phyloP scores from a whole-genome alignment of 108 stramenopile genomes.

The Skeletonema grethae region DNA sequence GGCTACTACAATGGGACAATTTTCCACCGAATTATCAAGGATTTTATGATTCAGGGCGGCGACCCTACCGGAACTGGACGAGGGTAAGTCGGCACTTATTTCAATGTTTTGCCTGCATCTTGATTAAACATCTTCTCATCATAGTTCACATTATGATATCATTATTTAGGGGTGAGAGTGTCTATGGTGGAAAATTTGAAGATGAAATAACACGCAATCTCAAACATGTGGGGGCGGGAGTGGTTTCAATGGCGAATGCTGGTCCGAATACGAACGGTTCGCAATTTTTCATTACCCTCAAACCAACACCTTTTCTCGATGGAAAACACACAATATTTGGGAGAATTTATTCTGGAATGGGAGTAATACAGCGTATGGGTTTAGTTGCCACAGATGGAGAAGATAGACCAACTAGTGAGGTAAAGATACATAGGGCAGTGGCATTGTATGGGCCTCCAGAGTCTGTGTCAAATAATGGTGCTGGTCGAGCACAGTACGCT shows the following conservation, averaged over 20 bases:
- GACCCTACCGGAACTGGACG: conserved; percentile 93
- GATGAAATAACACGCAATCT: conserved; percentile 93
- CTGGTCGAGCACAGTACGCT: neutral
- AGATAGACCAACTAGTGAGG: conserved; percentile 79
- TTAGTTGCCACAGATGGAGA: conserved; percentile 87
- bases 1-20: conserved; percentile 94
- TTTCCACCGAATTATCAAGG: conserved; percentile 94
- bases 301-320: conserved; percentile 91
- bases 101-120: conserved; percentile 9
- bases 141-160: conserved; percentile 92
- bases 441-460: conserved; percentile 38
- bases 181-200: conserved; percentile 81
- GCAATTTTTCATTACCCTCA: conserved; percentile 84
- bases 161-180: conserved; percentile 87
- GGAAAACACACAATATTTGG: conserved; percentile 88
- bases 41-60: conserved; percentile 96
- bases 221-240: conserved; percentile 89
- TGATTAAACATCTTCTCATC: conserved; percentile 93
- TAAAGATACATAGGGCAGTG: conserved; percentile 55
- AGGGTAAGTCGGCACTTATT: conserved; percentile 54
- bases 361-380: conserved; percentile 91
- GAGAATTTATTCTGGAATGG: conserved; percentile 88
- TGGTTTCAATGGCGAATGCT: conserved; percentile 95
- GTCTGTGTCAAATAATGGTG: neutral
- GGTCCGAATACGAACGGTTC: conserved; percentile 82